These are phyloP conservation scores for Trifolium pratense DNA, from an alignment of 306 rosid genomes.

Conservation along the genomic window DNA sequence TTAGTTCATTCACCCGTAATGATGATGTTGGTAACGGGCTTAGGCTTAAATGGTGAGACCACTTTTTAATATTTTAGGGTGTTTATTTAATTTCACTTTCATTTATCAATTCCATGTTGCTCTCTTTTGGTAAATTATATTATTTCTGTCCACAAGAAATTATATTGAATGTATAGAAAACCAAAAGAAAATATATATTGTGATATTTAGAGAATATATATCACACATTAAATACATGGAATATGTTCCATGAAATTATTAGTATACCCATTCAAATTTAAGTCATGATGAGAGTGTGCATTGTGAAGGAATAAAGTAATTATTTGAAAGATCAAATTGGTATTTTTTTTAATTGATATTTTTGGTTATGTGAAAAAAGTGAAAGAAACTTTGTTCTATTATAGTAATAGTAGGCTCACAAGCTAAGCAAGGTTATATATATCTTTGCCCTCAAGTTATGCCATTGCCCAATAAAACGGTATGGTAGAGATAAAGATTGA, in stretches of 20 bases:
- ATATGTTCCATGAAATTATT: constrained; percentile 5
- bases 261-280: neutral
- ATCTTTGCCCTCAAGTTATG: constrained; percentile 47
- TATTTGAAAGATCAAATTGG: neutral
- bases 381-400: constrained; percentile 24
- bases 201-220: neutral
- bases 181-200: too few species aligned
- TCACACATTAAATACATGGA: neutral
- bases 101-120: too few species aligned
- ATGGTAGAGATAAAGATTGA: constrained; percentile 1
- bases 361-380: constrained; percentile 11
- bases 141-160: too few species aligned
- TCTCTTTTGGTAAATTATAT: too few species aligned
- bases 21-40: neutral
- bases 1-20: neutral
- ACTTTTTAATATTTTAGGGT: neutral
- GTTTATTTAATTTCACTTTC: too few species aligned
- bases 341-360: neutral
- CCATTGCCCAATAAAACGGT: constrained; percentile 36
- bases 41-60: neutral
- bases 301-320: constrained; percentile 23
- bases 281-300: constrained; percentile 14
- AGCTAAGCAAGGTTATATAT: constrained; percentile 18
- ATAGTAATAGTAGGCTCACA: constrained; percentile 39
- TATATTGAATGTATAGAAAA: too few species aligned